phyloP scores from a whole-genome alignment of 768 basidiomycete species.

The Termitomyces sp. region DNA sequence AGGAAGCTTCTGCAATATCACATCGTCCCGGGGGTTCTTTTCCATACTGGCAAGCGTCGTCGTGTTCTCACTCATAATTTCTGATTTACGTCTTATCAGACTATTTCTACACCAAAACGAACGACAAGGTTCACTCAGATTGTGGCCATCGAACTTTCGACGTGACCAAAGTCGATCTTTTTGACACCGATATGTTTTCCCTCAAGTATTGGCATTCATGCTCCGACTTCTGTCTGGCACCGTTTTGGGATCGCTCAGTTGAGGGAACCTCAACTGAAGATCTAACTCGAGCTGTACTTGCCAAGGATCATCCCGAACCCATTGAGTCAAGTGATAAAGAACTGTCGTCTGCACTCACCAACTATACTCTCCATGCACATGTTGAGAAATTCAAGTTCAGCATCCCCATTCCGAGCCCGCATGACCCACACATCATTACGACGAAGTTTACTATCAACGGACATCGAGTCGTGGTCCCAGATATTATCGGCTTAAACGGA shows the following conservation, averaged over 20 bases:
- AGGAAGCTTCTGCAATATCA: conserved; percentile 56
- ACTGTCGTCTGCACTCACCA: conserved; percentile 34
- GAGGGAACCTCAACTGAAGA: not conserved
- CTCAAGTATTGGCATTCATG: not conserved
- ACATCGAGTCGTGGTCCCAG: conserved; percentile 29
- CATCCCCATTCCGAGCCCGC: conserved; percentile 30
- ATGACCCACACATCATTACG: conserved; percentile 20
- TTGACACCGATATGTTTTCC: not conserved
- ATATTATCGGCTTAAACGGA: conserved; percentile 51
- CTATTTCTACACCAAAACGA: conserved; percentile 25
- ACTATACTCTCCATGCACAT: conserved; percentile 38
- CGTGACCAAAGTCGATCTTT: not conserved
- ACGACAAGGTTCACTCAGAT: not conserved
- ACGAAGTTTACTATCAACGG: conserved; percentile 38
- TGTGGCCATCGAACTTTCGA: not conserved
- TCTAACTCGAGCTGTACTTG: not conserved
- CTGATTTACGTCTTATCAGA: conserved; percentile 12
- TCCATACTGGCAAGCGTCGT: conserved; percentile 40
- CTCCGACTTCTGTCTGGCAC: not conserved
- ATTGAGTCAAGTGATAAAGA: conserved; percentile 28
- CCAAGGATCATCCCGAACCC: conserved; percentile 16
- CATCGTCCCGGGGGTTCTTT: conserved; percentile 39
- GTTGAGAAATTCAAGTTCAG: conserved; percentile 41
- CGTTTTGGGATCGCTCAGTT: too few relatives aligned
- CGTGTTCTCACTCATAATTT: not conserved